Conservation (phyloP, 495 filamentous ascomycete species). For the Xylaria curta region DNA sequence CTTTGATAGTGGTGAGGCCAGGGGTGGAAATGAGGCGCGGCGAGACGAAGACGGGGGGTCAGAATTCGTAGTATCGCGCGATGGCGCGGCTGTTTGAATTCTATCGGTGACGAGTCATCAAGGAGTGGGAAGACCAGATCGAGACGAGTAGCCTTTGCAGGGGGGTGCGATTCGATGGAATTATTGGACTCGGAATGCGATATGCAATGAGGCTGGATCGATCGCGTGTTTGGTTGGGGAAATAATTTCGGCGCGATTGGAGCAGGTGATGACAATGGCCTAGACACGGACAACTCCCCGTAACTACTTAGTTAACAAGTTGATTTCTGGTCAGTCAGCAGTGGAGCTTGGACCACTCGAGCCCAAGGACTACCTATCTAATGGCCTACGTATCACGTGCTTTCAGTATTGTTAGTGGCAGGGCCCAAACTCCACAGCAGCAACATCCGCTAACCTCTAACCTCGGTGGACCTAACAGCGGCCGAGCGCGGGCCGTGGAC, state of each 20-base stretch:
- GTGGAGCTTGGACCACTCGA: slow-evolving; percentile 8
- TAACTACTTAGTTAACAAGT: not conserved
- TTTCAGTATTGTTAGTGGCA: not conserved
- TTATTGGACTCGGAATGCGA: slow-evolving; percentile 25
- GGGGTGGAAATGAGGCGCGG: not conserved
- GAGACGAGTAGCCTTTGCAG: slow-evolving; percentile 32
- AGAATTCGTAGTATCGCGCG: slow-evolving; percentile 26
- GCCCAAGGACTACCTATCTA: not conserved
- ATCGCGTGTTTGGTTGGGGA: slow-evolving; percentile 48
- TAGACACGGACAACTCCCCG: slow-evolving; percentile 9
- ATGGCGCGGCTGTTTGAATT: slow-evolving; percentile 30
- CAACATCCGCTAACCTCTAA: slow-evolving; percentile 1
- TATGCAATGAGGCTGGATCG: slow-evolving; percentile 35
- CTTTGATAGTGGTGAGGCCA: slow-evolving; percentile 15
- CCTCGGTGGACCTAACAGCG: slow-evolving; percentile 27
- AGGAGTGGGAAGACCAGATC: slow-evolving; percentile 25
- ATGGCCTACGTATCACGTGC: not conserved
- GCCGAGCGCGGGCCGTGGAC: slow-evolving; percentile 33
- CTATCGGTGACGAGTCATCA: slow-evolving; percentile 29
- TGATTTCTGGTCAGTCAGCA: not conserved
- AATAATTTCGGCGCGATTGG: slow-evolving; percentile 45
- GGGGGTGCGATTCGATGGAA: slow-evolving; percentile 29
- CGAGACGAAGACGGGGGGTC: slow-evolving; percentile 25
- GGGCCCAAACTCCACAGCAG: not conserved
- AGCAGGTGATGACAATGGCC: slow-evolving; percentile 29